phyloP scores from a whole-genome alignment of 2,329 filamentous ascomycete species.

The Ustilaginoidea virens region DNA sequence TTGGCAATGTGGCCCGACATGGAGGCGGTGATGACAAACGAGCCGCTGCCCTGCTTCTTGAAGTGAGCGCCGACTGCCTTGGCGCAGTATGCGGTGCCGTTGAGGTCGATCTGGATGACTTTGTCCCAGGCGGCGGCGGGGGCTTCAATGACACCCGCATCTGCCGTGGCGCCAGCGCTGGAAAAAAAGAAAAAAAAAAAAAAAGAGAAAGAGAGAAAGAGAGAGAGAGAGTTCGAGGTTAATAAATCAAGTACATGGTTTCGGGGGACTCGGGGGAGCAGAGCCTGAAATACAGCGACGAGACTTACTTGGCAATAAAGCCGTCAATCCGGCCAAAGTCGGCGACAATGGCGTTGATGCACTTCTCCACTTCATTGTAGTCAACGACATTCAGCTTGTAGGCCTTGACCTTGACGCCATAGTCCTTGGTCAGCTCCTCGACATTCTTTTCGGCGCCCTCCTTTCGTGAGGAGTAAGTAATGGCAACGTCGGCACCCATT shows the following conservation, averaged over 20 bases:
- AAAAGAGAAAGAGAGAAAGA: too few species aligned
- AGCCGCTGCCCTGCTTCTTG: constrained; percentile 45
- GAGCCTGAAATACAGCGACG: constrained; percentile 25
- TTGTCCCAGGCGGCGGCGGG: constrained; percentile 50
- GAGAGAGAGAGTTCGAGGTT: too few species aligned
- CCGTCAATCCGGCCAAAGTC: constrained; percentile 64
- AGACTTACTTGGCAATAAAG: constrained; percentile 58
- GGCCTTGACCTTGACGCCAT: constrained; percentile 50
- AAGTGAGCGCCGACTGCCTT: constrained; percentile 48
- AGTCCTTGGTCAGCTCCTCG: constrained; percentile 45
- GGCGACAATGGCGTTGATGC: constrained; percentile 46
- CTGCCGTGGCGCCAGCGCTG: constrained; percentile 51
- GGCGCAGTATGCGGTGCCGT: constrained; percentile 54
- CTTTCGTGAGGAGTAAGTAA: constrained; percentile 59
- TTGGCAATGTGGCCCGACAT: constrained; percentile 61
- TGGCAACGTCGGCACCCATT: constrained; percentile 53
- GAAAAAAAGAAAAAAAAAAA: neutral
- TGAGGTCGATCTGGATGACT: constrained; percentile 48
- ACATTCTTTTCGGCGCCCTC: constrained; percentile 52
- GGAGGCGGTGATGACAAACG: constrained; percentile 53
- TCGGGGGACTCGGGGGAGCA: too few species aligned
- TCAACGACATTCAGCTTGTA: constrained; percentile 45
- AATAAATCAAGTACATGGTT: too few species aligned
- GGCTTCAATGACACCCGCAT: constrained; percentile 52
- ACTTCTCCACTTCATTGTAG: constrained; percentile 32